Evolutionary conservation across 257 asterid genomes (phyloP), one percentile per base, ranked within the genome.

Genomic region (Asclepias syriaca): DNA sequence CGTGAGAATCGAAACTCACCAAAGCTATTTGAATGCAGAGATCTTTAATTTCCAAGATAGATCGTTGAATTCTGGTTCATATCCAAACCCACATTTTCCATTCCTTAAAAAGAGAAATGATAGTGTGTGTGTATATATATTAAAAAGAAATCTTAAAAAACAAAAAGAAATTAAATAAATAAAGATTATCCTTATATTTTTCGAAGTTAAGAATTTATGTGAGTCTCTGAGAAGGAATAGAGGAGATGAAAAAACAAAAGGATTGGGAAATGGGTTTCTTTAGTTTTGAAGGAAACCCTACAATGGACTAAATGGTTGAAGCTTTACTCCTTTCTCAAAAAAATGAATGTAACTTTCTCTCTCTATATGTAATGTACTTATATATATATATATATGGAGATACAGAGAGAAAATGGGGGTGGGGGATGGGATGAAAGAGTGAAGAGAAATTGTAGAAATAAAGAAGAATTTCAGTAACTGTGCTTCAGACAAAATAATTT

Each of bases 41-140:
- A 89, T 92, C 95, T 86, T 80, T 80, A 80, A 66, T 53, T 37
- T 58, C 70, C 59, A 46, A 61, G 69, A 39, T 69, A 83, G 90
- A 87, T 89, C 92, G 80, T 79, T 72, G 72, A 77, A 78, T 75
- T 81, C 68, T 63, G 61, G 74, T 49, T 73, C 79, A 72, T 45
- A 60, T 43, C 37, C 24, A 58, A 63, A 57, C 83, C 81, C 64
- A 63, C 83, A 78, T 78, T 78, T 77, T 5, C 49, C 46, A 58
- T 54, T 71, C 27, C 54, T 14, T 37, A 8, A n/a, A 7, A 72
- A 37, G 53, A 50, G 58, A 67, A 48, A 48, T 32, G 74, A 13
- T 11, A 24, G 32, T 5, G 45, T n/a, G 8, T 12, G 43, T 34
- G 5, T 34, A 24, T 24, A 24, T 24, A 24, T 24, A 43, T 43